A percentile compares a stretch with the other conserved stretches of the same genome.
Evolutionary conservation across 768 basidiomycete genomes (phyloP).

Genomic region (Russula sp.): DNA sequence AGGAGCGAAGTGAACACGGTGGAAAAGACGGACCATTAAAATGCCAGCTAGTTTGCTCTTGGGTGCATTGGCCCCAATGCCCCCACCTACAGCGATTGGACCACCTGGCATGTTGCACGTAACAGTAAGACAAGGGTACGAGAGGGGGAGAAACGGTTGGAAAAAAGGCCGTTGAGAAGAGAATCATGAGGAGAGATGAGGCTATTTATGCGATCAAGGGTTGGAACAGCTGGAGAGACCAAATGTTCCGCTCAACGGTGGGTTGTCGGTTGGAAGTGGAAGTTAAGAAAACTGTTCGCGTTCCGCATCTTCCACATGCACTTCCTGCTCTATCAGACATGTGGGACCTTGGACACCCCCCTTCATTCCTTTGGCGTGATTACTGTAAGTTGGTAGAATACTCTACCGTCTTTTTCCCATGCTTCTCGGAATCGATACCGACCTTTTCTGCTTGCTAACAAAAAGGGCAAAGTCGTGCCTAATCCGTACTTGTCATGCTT

Average conservation of each 20-base stretch:
- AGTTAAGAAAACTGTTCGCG: no score
- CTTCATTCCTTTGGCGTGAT: no score
- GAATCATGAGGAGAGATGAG: background rate
- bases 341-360: background rate
- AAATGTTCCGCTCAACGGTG: background rate
- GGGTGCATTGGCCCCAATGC: slow-evolving; percentile 27
- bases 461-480: no score
- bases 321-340: background rate
- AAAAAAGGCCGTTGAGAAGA: slow-evolving; percentile 9
- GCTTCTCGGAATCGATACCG: no score
- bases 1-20: background rate
- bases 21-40: slow-evolving; percentile 35
- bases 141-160: background rate
- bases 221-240: background rate
- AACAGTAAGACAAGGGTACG: background rate
- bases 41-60: slow-evolving; percentile 36
- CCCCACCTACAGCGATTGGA: slow-evolving; percentile 26
- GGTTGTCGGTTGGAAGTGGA: background rate
- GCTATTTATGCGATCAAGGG: slow-evolving; percentile 17
- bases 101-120: slow-evolving; percentile 30
- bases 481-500: no score
- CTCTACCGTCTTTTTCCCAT: no score
- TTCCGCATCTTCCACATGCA: slow-evolving; percentile 5
- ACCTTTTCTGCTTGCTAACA: no score
- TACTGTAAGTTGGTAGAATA: no score